phyloP scores from a whole-genome alignment of 768 basidiomycete genomes.

The Pisolithus orientalis region DNA sequence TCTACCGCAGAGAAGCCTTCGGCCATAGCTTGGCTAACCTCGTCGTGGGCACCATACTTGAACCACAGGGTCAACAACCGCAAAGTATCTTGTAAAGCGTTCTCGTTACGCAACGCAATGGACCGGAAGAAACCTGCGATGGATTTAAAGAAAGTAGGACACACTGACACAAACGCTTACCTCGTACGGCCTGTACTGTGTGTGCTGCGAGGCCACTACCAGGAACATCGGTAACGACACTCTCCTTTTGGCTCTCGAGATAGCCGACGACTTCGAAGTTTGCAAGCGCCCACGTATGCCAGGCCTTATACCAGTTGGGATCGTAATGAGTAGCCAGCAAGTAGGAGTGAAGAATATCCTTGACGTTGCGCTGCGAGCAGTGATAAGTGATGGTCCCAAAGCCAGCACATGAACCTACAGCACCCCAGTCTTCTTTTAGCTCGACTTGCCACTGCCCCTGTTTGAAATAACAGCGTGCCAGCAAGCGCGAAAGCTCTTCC shows the following conservation, averaged over 20 bases:
- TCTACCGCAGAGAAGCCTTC: slow-evolving; percentile 84
- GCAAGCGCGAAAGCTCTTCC: slow-evolving; percentile 68
- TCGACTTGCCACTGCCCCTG: slow-evolving; percentile 91
- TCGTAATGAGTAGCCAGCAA: slow-evolving; percentile 86
- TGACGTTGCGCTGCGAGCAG: slow-evolving; percentile 59
- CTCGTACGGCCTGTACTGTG: slow-evolving; percentile 90
- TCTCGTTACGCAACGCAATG: slow-evolving; percentile 82
- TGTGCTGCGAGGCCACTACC: slow-evolving; percentile 67
- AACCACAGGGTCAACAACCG: slow-evolving; percentile 96
- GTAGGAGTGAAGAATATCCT: slow-evolving; percentile 82
- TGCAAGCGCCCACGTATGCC: slow-evolving; percentile 97
- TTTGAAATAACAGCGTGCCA: slow-evolving; percentile 97
- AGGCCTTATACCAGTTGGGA: slow-evolving; percentile 97
- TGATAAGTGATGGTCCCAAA: slow-evolving; percentile 7
- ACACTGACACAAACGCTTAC: slow-evolving; percentile 29
- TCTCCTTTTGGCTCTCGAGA: slow-evolving; percentile 62
- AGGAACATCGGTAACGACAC: slow-evolving; percentile 50
- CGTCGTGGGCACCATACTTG: slow-evolving; percentile 87
- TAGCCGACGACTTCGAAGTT: slow-evolving; percentile 91
- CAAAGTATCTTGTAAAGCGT: slow-evolving; percentile 91
- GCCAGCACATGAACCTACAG: slow-evolving; percentile 41
- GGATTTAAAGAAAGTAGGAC: slow-evolving; percentile 7
- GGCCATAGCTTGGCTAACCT: slow-evolving; percentile 85
- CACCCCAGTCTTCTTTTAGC: slow-evolving; percentile 71
- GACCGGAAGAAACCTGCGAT: slow-evolving; percentile 86